phyloP scores from a whole-genome alignment of 2,329 filamentous ascomycete species.

The Cyphellophora europaea region DNA sequence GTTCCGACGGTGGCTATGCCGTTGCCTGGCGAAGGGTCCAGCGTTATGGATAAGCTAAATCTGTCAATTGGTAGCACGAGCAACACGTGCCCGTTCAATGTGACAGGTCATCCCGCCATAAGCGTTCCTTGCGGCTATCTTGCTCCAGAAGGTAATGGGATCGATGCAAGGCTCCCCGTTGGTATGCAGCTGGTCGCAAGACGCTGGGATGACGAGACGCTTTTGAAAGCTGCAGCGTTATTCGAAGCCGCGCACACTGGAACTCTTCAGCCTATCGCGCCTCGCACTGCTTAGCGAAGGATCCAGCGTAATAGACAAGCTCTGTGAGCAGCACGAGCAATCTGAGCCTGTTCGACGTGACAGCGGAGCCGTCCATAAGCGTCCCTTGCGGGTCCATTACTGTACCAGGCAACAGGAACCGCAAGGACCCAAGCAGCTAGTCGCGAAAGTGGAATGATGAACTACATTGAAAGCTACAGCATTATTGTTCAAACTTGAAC shows the following conservation, averaged over 20 bases:
- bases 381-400: too few species aligned
- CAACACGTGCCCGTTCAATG: constrained; percentile 41
- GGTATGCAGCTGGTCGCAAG: constrained; percentile 46
- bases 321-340: too few species aligned
- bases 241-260: constrained; percentile 21
- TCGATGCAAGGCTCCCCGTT: constrained; percentile 34
- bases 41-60: constrained; percentile 32
- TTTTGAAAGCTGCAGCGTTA: constrained; percentile 22
- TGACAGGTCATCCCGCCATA: constrained; percentile 42
- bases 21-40: constrained; percentile 25
- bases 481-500: too few species aligned
- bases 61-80: constrained; percentile 35
- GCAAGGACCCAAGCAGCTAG: too few species aligned
- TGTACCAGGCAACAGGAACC: too few species aligned
- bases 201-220: constrained; percentile 20
- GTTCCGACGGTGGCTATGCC: constrained; percentile 36
- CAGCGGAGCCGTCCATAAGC: too few species aligned
- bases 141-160: background rate
- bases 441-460: too few species aligned
- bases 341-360: too few species aligned
- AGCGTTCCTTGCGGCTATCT: constrained; percentile 35
- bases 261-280: too few species aligned
- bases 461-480: too few species aligned
- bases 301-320: too few species aligned
- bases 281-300: too few species aligned